Conservation (phyloP, 2,329 filamentous ascomycete genomes). For the Calonectria leucothoes region DNA sequence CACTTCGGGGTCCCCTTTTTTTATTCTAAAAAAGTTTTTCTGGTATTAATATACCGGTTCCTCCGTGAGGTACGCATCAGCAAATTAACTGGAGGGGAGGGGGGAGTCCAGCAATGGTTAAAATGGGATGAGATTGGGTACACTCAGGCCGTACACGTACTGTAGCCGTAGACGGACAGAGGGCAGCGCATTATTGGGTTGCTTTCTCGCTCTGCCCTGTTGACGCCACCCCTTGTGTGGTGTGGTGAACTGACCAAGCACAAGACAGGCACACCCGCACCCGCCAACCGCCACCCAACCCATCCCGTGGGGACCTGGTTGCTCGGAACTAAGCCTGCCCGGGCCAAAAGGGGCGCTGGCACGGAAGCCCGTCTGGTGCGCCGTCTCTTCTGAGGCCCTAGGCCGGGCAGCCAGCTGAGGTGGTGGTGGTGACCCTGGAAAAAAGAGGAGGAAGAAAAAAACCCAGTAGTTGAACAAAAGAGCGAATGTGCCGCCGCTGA, state of each 20-base stretch:
- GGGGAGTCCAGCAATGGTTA: background rate
- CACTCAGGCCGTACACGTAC: background rate
- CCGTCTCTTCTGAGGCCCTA: background rate
- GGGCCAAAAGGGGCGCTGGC: conserved; percentile 5
- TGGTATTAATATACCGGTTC: background rate
- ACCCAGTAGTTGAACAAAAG: background rate
- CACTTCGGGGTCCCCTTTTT: background rate
- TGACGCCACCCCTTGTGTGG: conserved; percentile 2
- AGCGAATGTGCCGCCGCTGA: background rate
- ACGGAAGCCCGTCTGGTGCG: background rate
- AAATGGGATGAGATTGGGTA: conserved; percentile 4
- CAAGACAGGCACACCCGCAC: background rate
- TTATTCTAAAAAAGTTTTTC: background rate
- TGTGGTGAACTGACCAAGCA: conserved; percentile 4
- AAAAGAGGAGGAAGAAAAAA: background rate
- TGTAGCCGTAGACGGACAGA: background rate
- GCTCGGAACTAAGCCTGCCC: background rate
- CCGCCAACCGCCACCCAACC: background rate
- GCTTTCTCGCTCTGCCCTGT: background rate
- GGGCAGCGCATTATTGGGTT: background rate
- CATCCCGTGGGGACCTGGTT: background rate
- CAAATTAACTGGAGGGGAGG: background rate
- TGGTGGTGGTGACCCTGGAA: background rate
- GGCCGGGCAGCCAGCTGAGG: background rate
- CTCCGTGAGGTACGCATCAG: conserved; percentile 5